A percentile compares a stretch with the other conserved stretches of the same genome.
phyloP scores from a whole-genome alignment of 257 asterid species.

The Nicotiana noctiflora region DNA sequence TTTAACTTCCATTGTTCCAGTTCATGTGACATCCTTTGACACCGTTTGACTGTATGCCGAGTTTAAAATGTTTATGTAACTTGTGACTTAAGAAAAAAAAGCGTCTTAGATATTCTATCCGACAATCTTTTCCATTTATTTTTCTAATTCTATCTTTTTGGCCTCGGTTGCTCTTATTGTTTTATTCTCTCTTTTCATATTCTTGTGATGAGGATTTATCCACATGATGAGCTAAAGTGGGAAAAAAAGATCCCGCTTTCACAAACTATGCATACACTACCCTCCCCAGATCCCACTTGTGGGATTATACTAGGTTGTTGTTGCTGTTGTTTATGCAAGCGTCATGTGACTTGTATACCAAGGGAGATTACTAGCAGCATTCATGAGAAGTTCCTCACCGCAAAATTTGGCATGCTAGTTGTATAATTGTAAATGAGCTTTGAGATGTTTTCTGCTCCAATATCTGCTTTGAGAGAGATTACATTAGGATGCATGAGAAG shows the following conservation, averaged over 20 bases:
- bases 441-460: constrained; percentile 48
- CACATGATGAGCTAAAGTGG: no score
- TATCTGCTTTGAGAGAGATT: constrained; percentile 37
- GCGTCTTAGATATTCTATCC: not conserved
- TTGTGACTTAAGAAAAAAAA: not conserved
- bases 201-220: no score
- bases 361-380: constrained; percentile 32
- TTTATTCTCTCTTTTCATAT: no score
- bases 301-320: no score
- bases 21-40: not conserved
- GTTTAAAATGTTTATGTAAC: not conserved
- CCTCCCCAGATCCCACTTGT: no score
- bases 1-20: not conserved
- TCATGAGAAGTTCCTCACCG: constrained; percentile 73
- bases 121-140: not conserved
- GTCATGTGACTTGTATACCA: constrained; percentile 18
- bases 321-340: not conserved
- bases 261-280: no score
- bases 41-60: not conserved
- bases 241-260: no score
- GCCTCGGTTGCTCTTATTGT: no score
- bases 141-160: no score
- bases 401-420: constrained; percentile 48
- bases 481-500: constrained; percentile 6
- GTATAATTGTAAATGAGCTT: constrained; percentile 50